Percentiles rank a stretch among this genome's conserved stretches.
phyloP scores from a whole-genome alignment of 768 basidiomycete genomes.

The Leccinum obscurum region DNA sequence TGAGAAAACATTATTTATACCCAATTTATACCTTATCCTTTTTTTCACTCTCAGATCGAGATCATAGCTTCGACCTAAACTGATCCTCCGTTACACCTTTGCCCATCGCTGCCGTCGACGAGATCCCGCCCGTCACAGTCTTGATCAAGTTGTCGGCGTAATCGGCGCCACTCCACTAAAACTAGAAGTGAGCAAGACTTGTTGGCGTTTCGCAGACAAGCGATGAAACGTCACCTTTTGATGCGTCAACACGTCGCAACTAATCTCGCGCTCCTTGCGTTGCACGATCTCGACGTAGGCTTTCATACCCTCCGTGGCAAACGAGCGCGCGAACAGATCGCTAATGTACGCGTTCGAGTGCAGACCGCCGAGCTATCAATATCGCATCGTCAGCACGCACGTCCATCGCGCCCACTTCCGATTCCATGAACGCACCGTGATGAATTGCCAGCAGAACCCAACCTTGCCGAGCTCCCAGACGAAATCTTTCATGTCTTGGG shows the following conservation, averaged over 20 bases:
- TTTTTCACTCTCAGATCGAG: not conserved
- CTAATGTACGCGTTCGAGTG: slow-evolving; percentile 98
- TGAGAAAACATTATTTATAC: not conserved
- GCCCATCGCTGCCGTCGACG: slow-evolving; percentile 99
- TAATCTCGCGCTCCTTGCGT: slow-evolving; percentile 87
- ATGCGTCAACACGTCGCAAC: slow-evolving; percentile 95
- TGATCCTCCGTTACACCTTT: slow-evolving; percentile 92
- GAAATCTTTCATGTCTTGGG: slow-evolving; percentile 82
- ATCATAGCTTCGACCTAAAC: slow-evolving; percentile 55
- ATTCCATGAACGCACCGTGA: slow-evolving; percentile 65
- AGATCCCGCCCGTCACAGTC: slow-evolving; percentile 96
- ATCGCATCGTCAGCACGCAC: not conserved
- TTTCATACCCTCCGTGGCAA: slow-evolving; percentile 96
- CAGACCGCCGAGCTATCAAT: slow-evolving; percentile 80
- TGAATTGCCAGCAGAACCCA: slow-evolving; percentile 99
- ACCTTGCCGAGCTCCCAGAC: slow-evolving; percentile 94
- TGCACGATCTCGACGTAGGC: slow-evolving; percentile 97
- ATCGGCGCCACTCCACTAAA: slow-evolving; percentile 94
- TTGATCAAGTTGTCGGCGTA: slow-evolving; percentile 89
- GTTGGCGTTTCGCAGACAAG: not conserved
- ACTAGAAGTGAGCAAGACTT: slow-evolving; percentile 16
- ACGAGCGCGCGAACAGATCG: slow-evolving; percentile 86
- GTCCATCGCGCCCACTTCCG: not conserved
- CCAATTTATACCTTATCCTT: not conserved
- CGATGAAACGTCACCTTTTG: slow-evolving; percentile 68